Evolutionary conservation across 106 monocot genomes (phyloP).

Genomic region (Dendrobium nobile): DNA sequence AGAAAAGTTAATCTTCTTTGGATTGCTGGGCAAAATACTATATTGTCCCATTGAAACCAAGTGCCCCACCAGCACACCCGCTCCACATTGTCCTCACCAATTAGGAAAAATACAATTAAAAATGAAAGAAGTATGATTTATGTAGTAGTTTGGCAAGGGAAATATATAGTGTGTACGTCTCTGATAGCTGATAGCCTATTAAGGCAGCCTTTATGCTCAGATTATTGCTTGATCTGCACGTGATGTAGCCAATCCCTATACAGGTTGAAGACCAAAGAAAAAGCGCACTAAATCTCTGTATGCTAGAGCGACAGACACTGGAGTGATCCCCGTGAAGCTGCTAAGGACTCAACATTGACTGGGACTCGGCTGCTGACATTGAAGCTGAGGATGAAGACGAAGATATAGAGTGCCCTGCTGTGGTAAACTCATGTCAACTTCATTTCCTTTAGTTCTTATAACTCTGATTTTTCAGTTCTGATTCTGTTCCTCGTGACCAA

Average conservation of each 20-base stretch:
- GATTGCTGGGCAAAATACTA: too few species aligned
- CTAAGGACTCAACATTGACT: conserved; percentile 83
- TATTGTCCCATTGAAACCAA: too few species aligned
- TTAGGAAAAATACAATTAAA: too few species aligned
- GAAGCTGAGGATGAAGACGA: conserved; percentile 52
- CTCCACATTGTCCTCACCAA: too few species aligned
- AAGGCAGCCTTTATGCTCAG: neutral
- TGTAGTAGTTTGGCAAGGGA: too few species aligned
- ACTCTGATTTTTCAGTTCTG: neutral
- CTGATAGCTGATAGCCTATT: neutral
- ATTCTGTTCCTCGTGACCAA: neutral
- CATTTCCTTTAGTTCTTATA: neutral
- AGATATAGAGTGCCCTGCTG: conserved; percentile 49
- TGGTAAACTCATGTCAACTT: conserved; percentile 37
- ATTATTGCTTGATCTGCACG: neutral
- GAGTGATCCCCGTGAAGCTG: conserved; percentile 74
- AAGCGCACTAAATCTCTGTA: conserved; percentile 65
- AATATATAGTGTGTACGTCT: too few species aligned
- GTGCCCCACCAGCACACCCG: too few species aligned
- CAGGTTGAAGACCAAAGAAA: conserved; percentile 62
- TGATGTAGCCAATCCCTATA: neutral
- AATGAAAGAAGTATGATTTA: too few species aligned
- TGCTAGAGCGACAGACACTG: conserved; percentile 87
- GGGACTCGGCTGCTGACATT: conserved; percentile 84
- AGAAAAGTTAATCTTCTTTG: too few species aligned